Evolutionary conservation across 1,139 yeast species (phyloP), one percentile per base, ranked within the genome.

Genomic region (Magnusiomyces suaveolens): DNA sequence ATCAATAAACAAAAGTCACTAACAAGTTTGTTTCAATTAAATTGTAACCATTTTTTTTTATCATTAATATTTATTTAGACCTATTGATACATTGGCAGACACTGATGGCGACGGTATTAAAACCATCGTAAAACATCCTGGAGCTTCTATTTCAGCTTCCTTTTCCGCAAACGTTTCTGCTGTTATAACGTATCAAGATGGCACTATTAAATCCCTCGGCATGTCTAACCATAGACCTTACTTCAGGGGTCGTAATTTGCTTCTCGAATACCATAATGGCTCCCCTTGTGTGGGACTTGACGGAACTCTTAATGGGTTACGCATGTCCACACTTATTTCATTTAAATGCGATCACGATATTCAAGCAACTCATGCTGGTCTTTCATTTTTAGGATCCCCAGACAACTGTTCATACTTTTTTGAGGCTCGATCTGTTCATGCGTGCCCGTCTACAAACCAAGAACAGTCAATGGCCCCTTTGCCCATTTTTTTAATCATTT

Each of bases 351-450:
- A 88, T 67, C 75, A 87, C 56, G 92, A 85, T 55, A 78, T 86
- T 66, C 69, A 78, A 56, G 25, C 55, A 51, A 33, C 59, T 51
- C 50, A 72, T 80, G 95, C 94, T 0, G 74, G 79, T 47, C 74
- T 88, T 1, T 77, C 87, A 8, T 88, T 78, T 64, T 77, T 89
- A 38, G 94, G 95, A 0, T 80, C 81, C n/a, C 67, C 79, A 43
- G 79, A 87, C 68, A 86, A 87, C 57, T 89, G 97, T 69, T 80
- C 85, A 43, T 89, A 85, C 69, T 79, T 84, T 64, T 89, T 89
- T 67, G 96, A 89, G 66, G 88, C 87, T 32, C 73, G 89, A 60
- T 86, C 96, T 2, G 83, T 87, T 52, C 87, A 84, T 67, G 96
- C 96, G 0, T 89, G 97, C 69, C 89, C 96, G 0, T 84, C 90